These are phyloP conservation scores for Colletotrichum chrysophilum DNA, from an alignment of 2,329 filamentous ascomycete genomes.

Conservation along the genomic window DNA sequence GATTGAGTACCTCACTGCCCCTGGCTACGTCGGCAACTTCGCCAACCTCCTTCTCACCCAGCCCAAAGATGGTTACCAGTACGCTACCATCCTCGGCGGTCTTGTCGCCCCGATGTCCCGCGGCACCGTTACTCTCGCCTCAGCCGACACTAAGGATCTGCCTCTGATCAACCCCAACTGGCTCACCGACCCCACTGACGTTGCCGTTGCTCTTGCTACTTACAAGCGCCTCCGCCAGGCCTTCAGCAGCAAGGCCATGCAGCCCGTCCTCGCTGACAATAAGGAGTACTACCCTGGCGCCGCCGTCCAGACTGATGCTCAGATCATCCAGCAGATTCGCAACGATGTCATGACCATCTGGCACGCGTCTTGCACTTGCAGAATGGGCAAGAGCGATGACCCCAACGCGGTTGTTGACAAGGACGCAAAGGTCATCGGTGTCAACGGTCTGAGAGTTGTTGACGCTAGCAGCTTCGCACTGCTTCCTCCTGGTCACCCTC, in stretches of 20 bases:
- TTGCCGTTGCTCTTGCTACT: slow-evolving; percentile 45
- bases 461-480: slow-evolving; percentile 33
- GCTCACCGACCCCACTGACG: slow-evolving; percentile 46
- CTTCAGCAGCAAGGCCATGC: slow-evolving; percentile 32
- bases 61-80: slow-evolving; percentile 18
- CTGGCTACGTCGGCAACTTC: slow-evolving; percentile 23
- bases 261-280: slow-evolving; percentile 32
- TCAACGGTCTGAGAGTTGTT: slow-evolving; percentile 33
- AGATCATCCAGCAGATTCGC: slow-evolving; percentile 42
- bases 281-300: slow-evolving; percentile 41
- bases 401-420: slow-evolving; percentile 35
- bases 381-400: slow-evolving; percentile 50
- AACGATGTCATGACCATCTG: slow-evolving; percentile 49
- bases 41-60: slow-evolving; percentile 3
- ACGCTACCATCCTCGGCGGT: slow-evolving; percentile 27
- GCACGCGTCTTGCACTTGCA: slow-evolving; percentile 58
- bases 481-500: slow-evolving; percentile 29
- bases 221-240: slow-evolving; percentile 47
- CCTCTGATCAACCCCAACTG: slow-evolving; percentile 54
- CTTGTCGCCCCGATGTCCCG: slow-evolving; percentile 46
- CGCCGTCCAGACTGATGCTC: slow-evolving; percentile 41
- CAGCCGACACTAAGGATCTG: slow-evolving; percentile 34
- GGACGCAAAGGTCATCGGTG: slow-evolving; percentile 32
- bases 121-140: slow-evolving; percentile 46
- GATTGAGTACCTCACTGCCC: slow-evolving; percentile 14